Base-by-base conservation (phyloP, 306 rosid species). In the Cercis canadensis region DNA sequence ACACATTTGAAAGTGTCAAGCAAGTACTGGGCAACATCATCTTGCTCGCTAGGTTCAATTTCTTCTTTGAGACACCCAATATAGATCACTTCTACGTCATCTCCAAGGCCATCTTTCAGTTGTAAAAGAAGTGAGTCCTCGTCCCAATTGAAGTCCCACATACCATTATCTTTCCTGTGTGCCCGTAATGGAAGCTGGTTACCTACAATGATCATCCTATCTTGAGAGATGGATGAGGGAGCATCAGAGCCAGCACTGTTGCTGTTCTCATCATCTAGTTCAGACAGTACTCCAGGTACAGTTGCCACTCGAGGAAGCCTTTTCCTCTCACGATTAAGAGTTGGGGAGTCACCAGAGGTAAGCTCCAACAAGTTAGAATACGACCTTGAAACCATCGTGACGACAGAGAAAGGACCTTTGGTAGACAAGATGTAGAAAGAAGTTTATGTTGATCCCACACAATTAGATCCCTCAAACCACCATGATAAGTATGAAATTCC, bases 81-180 rank as follows among this genome's bases (percentile, higher is more conserved):
- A 73, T 91, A 91, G 62, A 87, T 75, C 44, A 87, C 92, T 76
- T 88, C 97, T 12, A 83, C 84, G 72, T 91, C 97, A 74, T 91
- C 97, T 6, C 89, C 96, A 58, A 91, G 86, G 33, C 97, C 97
- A 85, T 91, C 96, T 82, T 91, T 89, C 60, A 91, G 92, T 78
- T 91, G 96, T 43, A 91, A 80, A 66, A 91, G 90, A 73, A 91
- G 96, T 11, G 97, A 91, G 73, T 91, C 97, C 70, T 91, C 96
- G 62, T 91, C 97, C 97, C 92, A 85, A 65, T 84, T 80, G 63
- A 91, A 88, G 62, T 51, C 80, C 96, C 92, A 91, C 10, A 49
- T 75, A 58, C 92, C 97, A 75, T 81, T 54, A 0, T 80, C 87
- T 24, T 72, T 71, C 43, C 78, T 78, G 36, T 83, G 75, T 0